Percentiles rank a stretch among this genome's conserved stretches.
These are phyloP conservation scores for Suillus placidus DNA, from an alignment of 768 basidiomycete species.

Conservation along the genomic window DNA sequence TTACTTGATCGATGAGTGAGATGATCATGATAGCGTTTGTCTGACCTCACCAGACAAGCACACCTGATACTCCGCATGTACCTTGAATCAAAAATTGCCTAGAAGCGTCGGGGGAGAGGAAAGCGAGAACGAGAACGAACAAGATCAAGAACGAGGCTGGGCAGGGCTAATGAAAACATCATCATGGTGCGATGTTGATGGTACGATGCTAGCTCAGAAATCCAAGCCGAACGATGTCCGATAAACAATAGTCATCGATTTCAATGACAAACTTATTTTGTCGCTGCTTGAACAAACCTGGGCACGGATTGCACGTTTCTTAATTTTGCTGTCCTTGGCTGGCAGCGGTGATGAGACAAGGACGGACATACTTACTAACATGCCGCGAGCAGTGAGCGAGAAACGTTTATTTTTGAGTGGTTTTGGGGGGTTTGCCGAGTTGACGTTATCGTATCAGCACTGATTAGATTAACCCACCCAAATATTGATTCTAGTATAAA, in stretches of 20 bases:
- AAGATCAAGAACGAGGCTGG: background rate
- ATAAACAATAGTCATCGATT: slow-evolving; percentile 8
- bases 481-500: slow-evolving; percentile 26
- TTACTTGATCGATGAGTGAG: background rate
- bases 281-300: background rate
- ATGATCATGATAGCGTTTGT: background rate
- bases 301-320: slow-evolving; percentile 15
- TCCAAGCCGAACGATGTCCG: slow-evolving; percentile 14
- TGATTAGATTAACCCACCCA: slow-evolving; percentile 7
- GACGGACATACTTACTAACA: background rate
- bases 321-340: background rate
- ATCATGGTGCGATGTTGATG: slow-evolving; percentile 10
- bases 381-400: background rate
- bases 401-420: background rate
- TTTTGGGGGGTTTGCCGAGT: background rate
- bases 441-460: slow-evolving; percentile 5
- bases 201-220: slow-evolving; percentile 4
- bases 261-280: background rate
- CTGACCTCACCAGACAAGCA: background rate
- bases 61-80: no score
- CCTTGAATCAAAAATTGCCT: no score
- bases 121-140: background rate
- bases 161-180: background rate
- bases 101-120: background rate
- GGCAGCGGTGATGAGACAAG: background rate